phyloP scores from a whole-genome alignment of 768 basidiomycete species.

The Lactarius trivialis region DNA sequence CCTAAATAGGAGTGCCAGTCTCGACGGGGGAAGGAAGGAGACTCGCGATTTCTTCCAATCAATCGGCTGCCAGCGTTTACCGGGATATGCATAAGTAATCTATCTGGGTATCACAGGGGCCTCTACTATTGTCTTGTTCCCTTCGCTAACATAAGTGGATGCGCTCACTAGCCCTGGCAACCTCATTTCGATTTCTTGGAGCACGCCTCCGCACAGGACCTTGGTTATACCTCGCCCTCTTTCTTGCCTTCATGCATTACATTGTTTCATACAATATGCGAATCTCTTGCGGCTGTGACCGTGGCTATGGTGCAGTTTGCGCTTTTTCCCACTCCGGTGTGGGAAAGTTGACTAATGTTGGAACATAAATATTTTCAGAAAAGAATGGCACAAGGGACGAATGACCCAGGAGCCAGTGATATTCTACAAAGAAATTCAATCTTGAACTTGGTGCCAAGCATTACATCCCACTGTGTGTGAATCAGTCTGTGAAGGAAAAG shows the following conservation, averaged over 20 bases:
- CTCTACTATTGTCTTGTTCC: too few relatives aligned
- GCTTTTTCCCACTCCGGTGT: neutral
- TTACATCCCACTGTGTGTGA: neutral
- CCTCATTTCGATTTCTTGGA: neutral
- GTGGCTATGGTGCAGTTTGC: neutral
- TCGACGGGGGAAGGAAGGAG: too few relatives aligned
- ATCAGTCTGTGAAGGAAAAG: conserved; percentile 21
- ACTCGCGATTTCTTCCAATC: neutral
- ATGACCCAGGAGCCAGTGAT: neutral
- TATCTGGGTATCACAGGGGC: too few relatives aligned
- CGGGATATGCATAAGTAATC: neutral
- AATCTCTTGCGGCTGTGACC: neutral
- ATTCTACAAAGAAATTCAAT: too few relatives aligned
- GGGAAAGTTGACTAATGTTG: neutral
- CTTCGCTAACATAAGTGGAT: too few relatives aligned
- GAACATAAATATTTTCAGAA: neutral
- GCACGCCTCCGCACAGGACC: neutral
- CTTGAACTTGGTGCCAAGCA: neutral
- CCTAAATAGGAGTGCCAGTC: too few relatives aligned
- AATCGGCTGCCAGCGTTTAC: neutral
- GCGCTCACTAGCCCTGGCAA: neutral
- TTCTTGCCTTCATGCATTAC: neutral
- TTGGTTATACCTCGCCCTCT: neutral
- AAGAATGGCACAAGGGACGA: neutral
- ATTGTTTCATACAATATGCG: neutral